phyloP scores from a whole-genome alignment of 2,329 filamentous ascomycete species.

The Alternaria angustiovoidea region DNA sequence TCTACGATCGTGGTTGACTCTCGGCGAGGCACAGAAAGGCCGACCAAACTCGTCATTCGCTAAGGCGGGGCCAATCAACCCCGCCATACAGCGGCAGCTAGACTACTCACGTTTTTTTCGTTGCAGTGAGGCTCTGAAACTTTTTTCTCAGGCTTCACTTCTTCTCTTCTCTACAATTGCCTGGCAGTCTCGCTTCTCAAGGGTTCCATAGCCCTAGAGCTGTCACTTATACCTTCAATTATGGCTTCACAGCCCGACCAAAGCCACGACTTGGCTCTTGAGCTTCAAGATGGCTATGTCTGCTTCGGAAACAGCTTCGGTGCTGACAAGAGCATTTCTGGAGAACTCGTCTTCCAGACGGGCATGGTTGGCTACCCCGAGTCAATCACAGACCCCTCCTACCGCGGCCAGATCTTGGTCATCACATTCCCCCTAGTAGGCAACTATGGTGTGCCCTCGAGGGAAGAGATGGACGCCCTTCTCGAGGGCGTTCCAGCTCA shows the following conservation, averaged over 20 bases:
- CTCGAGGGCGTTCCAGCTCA: slow-evolving; percentile 86
- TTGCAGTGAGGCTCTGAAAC: slow-evolving; percentile 17
- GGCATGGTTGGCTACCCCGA: slow-evolving; percentile 99
- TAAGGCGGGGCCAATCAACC: slow-evolving; percentile 21
- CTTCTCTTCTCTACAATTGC: slow-evolving; percentile 37
- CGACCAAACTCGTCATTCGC: slow-evolving; percentile 15
- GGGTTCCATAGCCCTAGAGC: slow-evolving; percentile 46
- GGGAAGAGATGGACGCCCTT: slow-evolving; percentile 83
- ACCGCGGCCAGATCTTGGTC: slow-evolving; percentile 92
- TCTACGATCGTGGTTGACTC: background rate
- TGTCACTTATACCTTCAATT: slow-evolving; percentile 36
- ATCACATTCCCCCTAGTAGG: slow-evolving; percentile 95
- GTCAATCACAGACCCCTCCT: slow-evolving; percentile 86
- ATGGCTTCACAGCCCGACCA: slow-evolving; percentile 45
- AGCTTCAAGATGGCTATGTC: slow-evolving; percentile 89
- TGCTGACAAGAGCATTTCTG: slow-evolving; percentile 90
- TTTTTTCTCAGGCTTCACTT: slow-evolving; percentile 27
- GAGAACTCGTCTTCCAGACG: slow-evolving; percentile 98
- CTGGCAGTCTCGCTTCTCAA: slow-evolving; percentile 43
- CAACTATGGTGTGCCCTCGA: slow-evolving; percentile 95
- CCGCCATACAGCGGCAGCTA: slow-evolving; percentile 20
- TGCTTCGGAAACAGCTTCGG: slow-evolving; percentile 98
- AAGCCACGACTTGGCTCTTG: slow-evolving; percentile 78
- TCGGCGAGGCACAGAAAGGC: slow-evolving; percentile 7
- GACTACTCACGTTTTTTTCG: slow-evolving; percentile 14